Percentiles rank a stretch among this genome's conserved stretches.
Conservation (phyloP, 495 filamentous ascomycete genomes). For the Schizothecium vesticola region DNA sequence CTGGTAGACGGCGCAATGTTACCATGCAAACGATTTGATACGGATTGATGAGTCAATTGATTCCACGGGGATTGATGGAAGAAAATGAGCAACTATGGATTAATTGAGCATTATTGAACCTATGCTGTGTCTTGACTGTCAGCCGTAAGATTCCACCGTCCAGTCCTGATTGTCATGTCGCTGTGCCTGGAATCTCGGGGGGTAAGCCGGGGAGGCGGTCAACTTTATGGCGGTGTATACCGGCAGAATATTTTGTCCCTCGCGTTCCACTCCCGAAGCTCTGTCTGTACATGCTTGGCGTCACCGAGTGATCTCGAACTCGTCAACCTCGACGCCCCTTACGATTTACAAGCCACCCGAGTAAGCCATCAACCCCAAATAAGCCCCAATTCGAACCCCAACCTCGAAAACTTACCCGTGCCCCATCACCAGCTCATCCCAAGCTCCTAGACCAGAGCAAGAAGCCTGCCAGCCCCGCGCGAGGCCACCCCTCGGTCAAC, state of each 20-base stretch:
- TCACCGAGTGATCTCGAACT: not conserved
- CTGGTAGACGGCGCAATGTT: constrained; percentile 1
- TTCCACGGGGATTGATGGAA: not conserved
- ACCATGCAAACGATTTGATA: not conserved
- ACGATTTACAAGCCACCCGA: not conserved
- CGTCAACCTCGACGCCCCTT: not conserved
- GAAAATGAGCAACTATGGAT: not conserved
- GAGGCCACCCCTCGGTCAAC: not conserved
- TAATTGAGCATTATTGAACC: not conserved
- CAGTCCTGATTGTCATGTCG: not conserved
- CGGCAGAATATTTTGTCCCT: constrained; percentile 5
- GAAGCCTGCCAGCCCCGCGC: not conserved
- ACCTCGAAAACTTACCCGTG: not conserved
- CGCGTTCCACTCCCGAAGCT: constrained; percentile 1
- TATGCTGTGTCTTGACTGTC: not conserved
- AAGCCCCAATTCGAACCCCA: not conserved
- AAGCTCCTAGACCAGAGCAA: not conserved
- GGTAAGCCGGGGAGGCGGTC: not conserved
- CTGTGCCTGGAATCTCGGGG: not conserved
- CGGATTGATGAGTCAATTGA: not conserved
- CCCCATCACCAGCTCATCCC: not conserved
- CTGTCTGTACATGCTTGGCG: not conserved
- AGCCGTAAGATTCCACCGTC: not conserved
- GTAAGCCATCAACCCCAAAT: not conserved
- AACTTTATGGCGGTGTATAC: constrained; percentile 1